A percentile compares a stretch with the other conserved stretches of the same genome.
phyloP scores from a whole-genome alignment of 2,329 filamentous ascomycete genomes.

The Nigrospora oryzae region DNA sequence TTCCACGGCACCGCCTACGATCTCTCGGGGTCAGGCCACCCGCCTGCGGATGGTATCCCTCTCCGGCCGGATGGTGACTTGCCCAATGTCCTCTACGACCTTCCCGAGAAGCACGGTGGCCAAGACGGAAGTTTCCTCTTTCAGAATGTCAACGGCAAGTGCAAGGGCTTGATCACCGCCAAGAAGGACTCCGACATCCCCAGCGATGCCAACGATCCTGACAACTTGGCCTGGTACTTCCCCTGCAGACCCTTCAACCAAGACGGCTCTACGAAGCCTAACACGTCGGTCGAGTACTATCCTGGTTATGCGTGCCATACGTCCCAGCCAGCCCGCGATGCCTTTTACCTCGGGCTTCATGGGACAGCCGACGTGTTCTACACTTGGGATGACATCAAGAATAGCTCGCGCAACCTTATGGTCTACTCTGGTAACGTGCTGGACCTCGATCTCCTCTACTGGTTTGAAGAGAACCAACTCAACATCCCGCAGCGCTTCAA shows the following conservation, averaged over 20 bases:
- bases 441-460: conserved; percentile 78
- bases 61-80: conserved; percentile 34
- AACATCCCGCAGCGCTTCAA: conserved; percentile 69
- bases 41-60: conserved; percentile 71
- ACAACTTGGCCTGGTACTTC: conserved; percentile 90
- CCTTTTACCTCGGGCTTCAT: conserved; percentile 64
- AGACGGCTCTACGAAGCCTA: conserved; percentile 75
- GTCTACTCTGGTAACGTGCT: conserved; percentile 93
- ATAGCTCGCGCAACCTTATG: conserved; percentile 79
- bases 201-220: conserved; percentile 51
- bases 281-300: conserved; percentile 68
- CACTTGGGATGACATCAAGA: conserved; percentile 90
- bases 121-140: conserved; percentile 95
- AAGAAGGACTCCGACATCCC: conserved; percentile 69
- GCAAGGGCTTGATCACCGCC: conserved; percentile 79
- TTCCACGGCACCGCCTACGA: conserved; percentile 91
- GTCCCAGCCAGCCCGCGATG: conserved; percentile 52
- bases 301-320: conserved; percentile 88
- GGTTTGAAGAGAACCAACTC: conserved; percentile 83
- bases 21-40: conserved; percentile 67
- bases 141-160: conserved; percentile 95
- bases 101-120: conserved; percentile 75
- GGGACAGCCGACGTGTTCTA: conserved; percentile 85
- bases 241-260: conserved; percentile 89
- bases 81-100: conserved; percentile 78